Conservation (phyloP, 192 early-diverging fungal genomes). For the Podila horticola region DNA sequence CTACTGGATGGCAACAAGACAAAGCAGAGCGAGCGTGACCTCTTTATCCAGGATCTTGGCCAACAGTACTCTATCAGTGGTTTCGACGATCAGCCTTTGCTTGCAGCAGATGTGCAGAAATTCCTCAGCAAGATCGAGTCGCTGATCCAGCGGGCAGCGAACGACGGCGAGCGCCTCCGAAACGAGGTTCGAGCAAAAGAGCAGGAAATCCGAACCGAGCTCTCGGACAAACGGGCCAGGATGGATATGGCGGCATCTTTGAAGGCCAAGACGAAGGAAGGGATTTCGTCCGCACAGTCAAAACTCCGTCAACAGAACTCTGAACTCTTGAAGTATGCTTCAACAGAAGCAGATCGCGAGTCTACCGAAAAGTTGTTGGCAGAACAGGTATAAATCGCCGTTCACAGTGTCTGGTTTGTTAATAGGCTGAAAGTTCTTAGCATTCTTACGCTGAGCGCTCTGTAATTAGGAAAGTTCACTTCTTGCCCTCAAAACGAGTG, state of each 20-base stretch:
- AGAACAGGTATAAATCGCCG: slow-evolving; percentile 17
- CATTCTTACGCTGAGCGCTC: neutral
- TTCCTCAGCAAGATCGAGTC: slow-evolving; percentile 59
- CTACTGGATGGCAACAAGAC: slow-evolving; percentile 40
- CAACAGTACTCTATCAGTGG: slow-evolving; percentile 49
- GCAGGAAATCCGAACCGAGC: slow-evolving; percentile 22
- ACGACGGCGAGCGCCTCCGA: slow-evolving; percentile 27
- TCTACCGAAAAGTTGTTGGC: slow-evolving; percentile 11
- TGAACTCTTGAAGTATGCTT: slow-evolving; percentile 20
- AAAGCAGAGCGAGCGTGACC: slow-evolving; percentile 56
- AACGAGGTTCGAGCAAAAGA: slow-evolving; percentile 14
- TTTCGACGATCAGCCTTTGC: slow-evolving; percentile 48
- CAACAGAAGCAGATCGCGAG: slow-evolving; percentile 12
- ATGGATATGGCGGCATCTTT: slow-evolving; percentile 30
- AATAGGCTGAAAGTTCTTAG: neutral
- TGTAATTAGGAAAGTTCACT: slow-evolving; percentile 18
- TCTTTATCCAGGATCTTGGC: slow-evolving; percentile 53
- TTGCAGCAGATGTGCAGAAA: slow-evolving; percentile 46
- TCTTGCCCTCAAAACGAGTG: slow-evolving; percentile 11
- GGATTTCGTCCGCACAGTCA: slow-evolving; percentile 22
- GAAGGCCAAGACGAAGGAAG: slow-evolving; percentile 14
- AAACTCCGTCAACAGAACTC: slow-evolving; percentile 24
- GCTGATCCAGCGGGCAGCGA: slow-evolving; percentile 41
- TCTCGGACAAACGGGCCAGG: slow-evolving; percentile 27
- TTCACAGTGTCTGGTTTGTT: neutral